Conservation (phyloP, 352 stramenopile genomes). For the Globisporangium cylindrosporum region DNA sequence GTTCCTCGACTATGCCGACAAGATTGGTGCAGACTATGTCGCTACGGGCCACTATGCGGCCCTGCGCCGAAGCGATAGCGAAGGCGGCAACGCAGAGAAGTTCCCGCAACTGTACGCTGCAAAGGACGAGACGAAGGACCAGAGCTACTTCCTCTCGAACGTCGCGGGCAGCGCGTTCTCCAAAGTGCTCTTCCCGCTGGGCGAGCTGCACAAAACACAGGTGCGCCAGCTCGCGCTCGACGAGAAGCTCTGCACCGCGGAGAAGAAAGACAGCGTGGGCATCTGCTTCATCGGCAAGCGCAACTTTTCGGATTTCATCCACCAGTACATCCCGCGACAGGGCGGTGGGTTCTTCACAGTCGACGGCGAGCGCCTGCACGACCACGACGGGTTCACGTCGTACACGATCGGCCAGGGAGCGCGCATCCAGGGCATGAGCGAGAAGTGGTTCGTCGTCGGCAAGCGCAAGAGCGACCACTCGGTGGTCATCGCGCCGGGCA, state of each 20-base stretch:
- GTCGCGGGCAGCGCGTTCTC: slow-evolving; percentile 66
- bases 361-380: slow-evolving; percentile 55
- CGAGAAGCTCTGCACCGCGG: slow-evolving; percentile 82
- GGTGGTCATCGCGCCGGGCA: slow-evolving; percentile 88
- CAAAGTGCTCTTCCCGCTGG: slow-evolving; percentile 94
- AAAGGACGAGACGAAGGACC: slow-evolving; percentile 91
- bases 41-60: slow-evolving; percentile 97
- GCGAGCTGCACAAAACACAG: slow-evolving; percentile 87
- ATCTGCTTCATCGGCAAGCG: slow-evolving; percentile 99
- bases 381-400: slow-evolving; percentile 74
- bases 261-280: slow-evolving; percentile 95
- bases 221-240: slow-evolving; percentile 90
- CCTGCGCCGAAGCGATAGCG: slow-evolving; percentile 35
- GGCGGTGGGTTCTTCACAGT: slow-evolving; percentile 82
- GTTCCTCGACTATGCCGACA: slow-evolving; percentile 90
- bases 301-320: slow-evolving; percentile 90
- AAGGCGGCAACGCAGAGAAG: background rate
- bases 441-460: slow-evolving; percentile 91
- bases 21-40: slow-evolving; percentile 87
- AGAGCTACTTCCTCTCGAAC: slow-evolving; percentile 96
- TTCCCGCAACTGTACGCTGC: slow-evolving; percentile 78
- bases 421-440: slow-evolving; percentile 79
- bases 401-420: slow-evolving; percentile 95
- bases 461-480: slow-evolving; percentile 68
- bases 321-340: slow-evolving; percentile 86